These are phyloP conservation scores for Chlamydomonas urium DNA, from an alignment of 139 green algal species.

Conservation along the genomic window DNA sequence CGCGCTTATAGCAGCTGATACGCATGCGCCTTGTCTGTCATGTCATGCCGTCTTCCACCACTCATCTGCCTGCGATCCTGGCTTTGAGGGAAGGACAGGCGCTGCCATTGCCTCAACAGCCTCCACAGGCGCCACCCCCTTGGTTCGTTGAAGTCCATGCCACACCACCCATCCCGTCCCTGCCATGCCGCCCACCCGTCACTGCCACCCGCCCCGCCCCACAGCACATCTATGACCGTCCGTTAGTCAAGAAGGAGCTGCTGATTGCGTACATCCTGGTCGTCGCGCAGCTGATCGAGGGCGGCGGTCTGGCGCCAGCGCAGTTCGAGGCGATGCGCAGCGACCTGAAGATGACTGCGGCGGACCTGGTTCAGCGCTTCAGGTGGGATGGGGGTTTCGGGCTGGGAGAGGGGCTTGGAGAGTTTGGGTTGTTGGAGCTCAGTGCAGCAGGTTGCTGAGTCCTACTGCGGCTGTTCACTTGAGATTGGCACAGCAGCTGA, in stretches of 20 bases:
- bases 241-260: conserved; percentile 14
- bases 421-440: background rate
- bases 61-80: too few species aligned
- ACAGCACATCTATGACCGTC: conserved; percentile 15
- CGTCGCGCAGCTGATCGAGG: conserved; percentile 27
- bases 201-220: too few species aligned
- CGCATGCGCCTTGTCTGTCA: too few species aligned
- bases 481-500: background rate
- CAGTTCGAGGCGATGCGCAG: conserved; percentile 27
- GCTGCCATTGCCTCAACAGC: too few species aligned
- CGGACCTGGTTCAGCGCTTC: conserved; percentile 22
- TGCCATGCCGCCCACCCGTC: too few species aligned
- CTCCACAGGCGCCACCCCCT: too few species aligned
- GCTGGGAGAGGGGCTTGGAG: background rate
- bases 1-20: too few species aligned
- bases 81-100: too few species aligned
- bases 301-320: conserved; percentile 19
- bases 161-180: too few species aligned
- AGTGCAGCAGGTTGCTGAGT: conserved; percentile 16
- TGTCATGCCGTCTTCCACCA: too few species aligned
- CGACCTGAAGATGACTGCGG: conserved; percentile 24
- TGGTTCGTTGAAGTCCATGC: too few species aligned
- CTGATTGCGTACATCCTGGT: conserved; percentile 28
- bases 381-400: background rate
- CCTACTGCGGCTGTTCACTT: background rate